Base-by-base conservation (phyloP, 2,329 filamentous ascomycete species). In the Colletotrichum neosansevieriae region DNA sequence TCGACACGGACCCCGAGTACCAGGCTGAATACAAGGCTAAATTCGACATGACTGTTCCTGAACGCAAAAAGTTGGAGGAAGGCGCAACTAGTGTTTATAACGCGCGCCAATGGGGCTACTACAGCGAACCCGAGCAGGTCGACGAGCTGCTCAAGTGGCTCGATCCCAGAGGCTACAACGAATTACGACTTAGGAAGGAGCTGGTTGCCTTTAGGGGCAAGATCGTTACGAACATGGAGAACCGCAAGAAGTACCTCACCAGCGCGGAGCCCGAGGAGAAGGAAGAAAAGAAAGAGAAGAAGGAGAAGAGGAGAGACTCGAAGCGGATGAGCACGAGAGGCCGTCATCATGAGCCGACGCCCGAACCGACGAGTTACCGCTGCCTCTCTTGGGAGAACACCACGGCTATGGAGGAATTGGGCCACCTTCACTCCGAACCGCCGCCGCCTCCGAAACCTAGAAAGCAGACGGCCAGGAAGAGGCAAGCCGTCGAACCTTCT, bases 41-140 rank as follows among this genome's bases (percentile, higher is more conserved):
- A 71, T 96, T 96, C 79, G 87, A 91, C 72, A 91, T 94, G 82
- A 97, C 92, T 2, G 90, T 97, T 1, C 89, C 91, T 0, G 92
- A 98, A 78, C 91, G 96, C 67, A 97, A 97, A 81, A 88, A 89
- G 74, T 83, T 86, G 66, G 96, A 99, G 78, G 96, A 99, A 81
- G 94, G 94, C 6, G 79, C 86, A 0, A 97, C 94, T 0, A 92
- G 91, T 73, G 88, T 98, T 3, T 89, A 87, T 67, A 91, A 86
- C 58, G 93, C 95, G 2, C 82, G 83, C 12, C 92, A 98, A 78
- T 99, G 96, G 94, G 96, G 92, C 11, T 99, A 93, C 80, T 94
- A 94, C 74, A 92, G 95, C 42, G 92, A 96, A 11, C 89, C 93
- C 0, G 89, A 91, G 56, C 87, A 92, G 42, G 81, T 99, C 5